These are phyloP conservation scores for Oemleria cerasiformis DNA, from an alignment of 306 rosid species.

Conservation along the genomic window DNA sequence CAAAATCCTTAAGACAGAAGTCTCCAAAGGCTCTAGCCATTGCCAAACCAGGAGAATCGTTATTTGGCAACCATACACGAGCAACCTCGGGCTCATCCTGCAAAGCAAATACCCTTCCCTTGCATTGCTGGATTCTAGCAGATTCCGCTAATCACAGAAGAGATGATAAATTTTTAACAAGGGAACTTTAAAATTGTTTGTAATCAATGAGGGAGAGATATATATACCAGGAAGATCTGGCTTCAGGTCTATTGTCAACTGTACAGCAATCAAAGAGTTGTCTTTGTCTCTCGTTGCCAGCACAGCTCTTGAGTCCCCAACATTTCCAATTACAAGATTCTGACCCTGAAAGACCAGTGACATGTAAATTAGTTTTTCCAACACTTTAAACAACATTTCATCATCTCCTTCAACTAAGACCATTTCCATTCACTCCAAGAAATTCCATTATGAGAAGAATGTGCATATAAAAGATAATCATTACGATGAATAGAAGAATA, in stretches of 20 bases:
- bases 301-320: slow-evolving; percentile 56
- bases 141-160: slow-evolving; percentile 39
- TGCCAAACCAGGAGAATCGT: slow-evolving; percentile 58
- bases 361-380: neutral
- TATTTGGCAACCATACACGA: slow-evolving; percentile 58
- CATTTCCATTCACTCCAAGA: neutral
- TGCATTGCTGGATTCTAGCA: slow-evolving; percentile 59
- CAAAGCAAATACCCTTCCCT: slow-evolving; percentile 56
- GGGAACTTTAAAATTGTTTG: neutral
- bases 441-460: slow-evolving; percentile 1
- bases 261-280: slow-evolving; percentile 39
- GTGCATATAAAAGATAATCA: neutral
- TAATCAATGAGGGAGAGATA: slow-evolving; percentile 7
- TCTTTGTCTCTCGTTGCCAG: slow-evolving; percentile 44
- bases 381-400: neutral
- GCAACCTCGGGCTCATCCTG: slow-evolving; percentile 65
- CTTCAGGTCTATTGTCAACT: slow-evolving; percentile 51
- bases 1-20: slow-evolving; percentile 58
- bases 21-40: slow-evolving; percentile 67
- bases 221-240: slow-evolving; percentile 53
- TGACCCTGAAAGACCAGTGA: slow-evolving; percentile 30
- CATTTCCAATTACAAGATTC: slow-evolving; percentile 47
- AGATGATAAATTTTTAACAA: slow-evolving; percentile 10
- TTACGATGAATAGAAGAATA: neutral
- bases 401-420: neutral